Percentiles rank a stretch among this genome's conserved stretches.
These are phyloP conservation scores for Alternaria sp. DNA, from an alignment of 2,329 filamentous ascomycete genomes.

Conservation along the genomic window DNA sequence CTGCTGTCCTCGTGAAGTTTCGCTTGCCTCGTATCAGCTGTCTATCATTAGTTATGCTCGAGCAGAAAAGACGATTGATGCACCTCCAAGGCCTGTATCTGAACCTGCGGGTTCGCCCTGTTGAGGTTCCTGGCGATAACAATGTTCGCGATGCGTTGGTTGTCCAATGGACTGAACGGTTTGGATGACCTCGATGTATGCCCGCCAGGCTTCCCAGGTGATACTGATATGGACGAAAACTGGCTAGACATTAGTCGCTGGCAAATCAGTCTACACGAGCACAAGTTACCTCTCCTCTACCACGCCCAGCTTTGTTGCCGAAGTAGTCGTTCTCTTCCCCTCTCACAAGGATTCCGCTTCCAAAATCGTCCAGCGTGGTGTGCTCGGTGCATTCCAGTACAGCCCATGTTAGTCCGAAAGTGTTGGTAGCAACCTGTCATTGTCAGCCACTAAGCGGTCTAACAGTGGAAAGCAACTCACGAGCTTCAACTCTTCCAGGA, in stretches of 20 bases:
- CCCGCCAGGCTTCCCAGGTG: slow-evolving; percentile 21
- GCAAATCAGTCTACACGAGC: neutral
- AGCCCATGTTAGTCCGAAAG: slow-evolving; percentile 74
- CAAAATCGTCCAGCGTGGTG: slow-evolving; percentile 84
- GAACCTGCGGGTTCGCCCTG: slow-evolving; percentile 73
- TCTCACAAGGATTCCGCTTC: slow-evolving; percentile 68
- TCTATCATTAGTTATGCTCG: slow-evolving; percentile 20
- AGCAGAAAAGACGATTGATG: neutral
- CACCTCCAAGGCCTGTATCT: slow-evolving; percentile 76
- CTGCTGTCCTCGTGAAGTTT: slow-evolving; percentile 76
- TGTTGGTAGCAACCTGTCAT: slow-evolving; percentile 68
- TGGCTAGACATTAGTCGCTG: slow-evolving; percentile 14
- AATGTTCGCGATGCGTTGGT: slow-evolving; percentile 74
- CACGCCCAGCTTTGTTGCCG: slow-evolving; percentile 12
- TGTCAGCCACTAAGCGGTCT: slow-evolving; percentile 8
- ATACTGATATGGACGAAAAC: slow-evolving; percentile 25
- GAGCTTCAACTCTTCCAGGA: slow-evolving; percentile 76
- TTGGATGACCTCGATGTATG: slow-evolving; percentile 38
- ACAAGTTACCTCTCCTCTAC: slow-evolving; percentile 22
- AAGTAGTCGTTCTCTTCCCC: slow-evolving; percentile 35
- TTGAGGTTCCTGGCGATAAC: slow-evolving; percentile 84
- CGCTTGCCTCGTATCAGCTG: slow-evolving; percentile 80
- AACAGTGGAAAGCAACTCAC: slow-evolving; percentile 52
- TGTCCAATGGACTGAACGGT: slow-evolving; percentile 51
- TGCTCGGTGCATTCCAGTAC: slow-evolving; percentile 74